Evolutionary conservation across 1,284 basidiomycete genomes (phyloP).

Genomic region (Psilocybe mexicana): DNA sequence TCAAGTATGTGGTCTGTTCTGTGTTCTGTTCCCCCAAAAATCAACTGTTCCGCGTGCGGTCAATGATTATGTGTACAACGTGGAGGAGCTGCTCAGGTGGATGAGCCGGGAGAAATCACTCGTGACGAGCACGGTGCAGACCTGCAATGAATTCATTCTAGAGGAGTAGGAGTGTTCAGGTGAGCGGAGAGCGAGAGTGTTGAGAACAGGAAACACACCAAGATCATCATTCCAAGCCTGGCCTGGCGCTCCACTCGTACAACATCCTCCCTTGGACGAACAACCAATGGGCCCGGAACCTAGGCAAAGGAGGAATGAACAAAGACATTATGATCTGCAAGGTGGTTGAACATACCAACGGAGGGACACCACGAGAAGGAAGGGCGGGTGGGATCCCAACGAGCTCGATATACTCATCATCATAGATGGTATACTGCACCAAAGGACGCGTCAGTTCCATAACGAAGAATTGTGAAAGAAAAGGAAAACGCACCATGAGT

Average conservation of each 20-base stretch:
- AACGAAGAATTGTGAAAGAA: background rate
- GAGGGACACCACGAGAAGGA: background rate
- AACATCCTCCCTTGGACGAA: background rate
- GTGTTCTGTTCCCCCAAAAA: too few relatives aligned
- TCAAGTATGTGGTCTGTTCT: too few relatives aligned
- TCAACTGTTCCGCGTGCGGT: too few relatives aligned
- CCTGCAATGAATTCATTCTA: slow-evolving; percentile 23
- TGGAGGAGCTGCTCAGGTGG: background rate
- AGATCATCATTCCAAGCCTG: slow-evolving; percentile 8
- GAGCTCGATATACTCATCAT: slow-evolving; percentile 19
- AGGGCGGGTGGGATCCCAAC: slow-evolving; percentile 10
- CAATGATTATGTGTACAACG: background rate
- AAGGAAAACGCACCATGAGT: slow-evolving; percentile 9
- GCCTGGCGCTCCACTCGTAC: background rate
- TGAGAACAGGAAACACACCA: slow-evolving; percentile 6
- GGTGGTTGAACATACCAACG: slow-evolving; percentile 10
- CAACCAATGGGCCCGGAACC: background rate
- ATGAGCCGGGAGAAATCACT: background rate
- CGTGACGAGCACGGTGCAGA: slow-evolving; percentile 4
- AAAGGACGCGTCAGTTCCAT: background rate
- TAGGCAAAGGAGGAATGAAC: background rate
- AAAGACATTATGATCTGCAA: background rate
- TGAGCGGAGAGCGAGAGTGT: background rate
- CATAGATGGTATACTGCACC: slow-evolving; percentile 25
- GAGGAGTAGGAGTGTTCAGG: background rate